phyloP scores from a whole-genome alignment of 305 asterid genomes.

The Solanum chacoense region DNA sequence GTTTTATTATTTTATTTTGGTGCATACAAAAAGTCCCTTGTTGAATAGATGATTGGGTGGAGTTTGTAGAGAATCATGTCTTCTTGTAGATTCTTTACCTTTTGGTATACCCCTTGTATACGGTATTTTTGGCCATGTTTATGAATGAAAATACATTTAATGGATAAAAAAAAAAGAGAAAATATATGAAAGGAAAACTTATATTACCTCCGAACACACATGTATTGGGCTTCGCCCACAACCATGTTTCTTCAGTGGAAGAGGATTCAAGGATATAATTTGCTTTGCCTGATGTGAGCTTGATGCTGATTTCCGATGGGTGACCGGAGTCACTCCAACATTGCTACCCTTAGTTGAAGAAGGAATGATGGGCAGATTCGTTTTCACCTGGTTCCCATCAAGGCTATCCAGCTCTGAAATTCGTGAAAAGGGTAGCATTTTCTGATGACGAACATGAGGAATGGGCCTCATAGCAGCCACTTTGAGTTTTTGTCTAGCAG shows the following conservation, averaged over 20 bases:
- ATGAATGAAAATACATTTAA: not conserved
- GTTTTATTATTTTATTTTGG: not conserved
- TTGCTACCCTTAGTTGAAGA: slow-evolving; percentile 49
- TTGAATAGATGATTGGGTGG: not conserved
- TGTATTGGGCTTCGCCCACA: slow-evolving; percentile 89
- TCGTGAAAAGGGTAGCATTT: slow-evolving; percentile 89
- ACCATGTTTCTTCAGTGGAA: slow-evolving; percentile 92
- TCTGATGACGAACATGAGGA: slow-evolving; percentile 90
- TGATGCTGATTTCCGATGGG: slow-evolving; percentile 59
- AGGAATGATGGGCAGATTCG: slow-evolving; percentile 33
- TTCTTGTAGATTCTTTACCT: not conserved
- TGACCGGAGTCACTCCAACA: slow-evolving; percentile 39
- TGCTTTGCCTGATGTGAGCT: slow-evolving; percentile 79
- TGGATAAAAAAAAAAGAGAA: not conserved
- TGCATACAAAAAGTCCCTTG: not conserved
- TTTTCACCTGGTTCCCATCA: slow-evolving; percentile 53
- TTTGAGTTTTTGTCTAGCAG: slow-evolving; percentile 41
- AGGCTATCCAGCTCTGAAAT: slow-evolving; percentile 32
- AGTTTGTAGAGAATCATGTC: not conserved
- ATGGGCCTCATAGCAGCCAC: slow-evolving; percentile 88
- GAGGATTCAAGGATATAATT: slow-evolving; percentile 81
- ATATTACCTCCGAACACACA: slow-evolving; percentile 81
- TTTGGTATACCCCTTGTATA: not conserved
- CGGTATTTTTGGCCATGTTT: not conserved
- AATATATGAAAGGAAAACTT: not conserved